phyloP scores from a whole-genome alignment of 208 protist species.

The Acanthamoeba castellanii region DNA sequence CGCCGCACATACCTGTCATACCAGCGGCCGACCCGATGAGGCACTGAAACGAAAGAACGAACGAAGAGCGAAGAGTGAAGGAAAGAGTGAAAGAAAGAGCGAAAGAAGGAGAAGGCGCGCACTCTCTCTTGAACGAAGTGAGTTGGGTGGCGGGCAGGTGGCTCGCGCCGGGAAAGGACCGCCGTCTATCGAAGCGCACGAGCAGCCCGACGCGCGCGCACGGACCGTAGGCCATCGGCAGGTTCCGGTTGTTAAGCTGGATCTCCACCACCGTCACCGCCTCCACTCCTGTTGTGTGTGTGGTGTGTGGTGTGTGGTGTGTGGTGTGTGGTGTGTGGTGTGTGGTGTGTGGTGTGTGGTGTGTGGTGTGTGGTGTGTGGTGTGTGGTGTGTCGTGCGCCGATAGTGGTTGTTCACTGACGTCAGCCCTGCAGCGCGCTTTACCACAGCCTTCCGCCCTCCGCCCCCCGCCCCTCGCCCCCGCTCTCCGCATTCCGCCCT shows the following conservation, averaged over 20 bases:
- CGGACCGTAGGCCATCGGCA: not conserved
- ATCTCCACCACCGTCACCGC: not conserved
- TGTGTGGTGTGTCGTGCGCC: too few relatives aligned
- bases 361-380: too few relatives aligned
- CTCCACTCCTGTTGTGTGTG: not conserved
- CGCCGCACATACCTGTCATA: not conserved
- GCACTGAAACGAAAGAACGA: not conserved
- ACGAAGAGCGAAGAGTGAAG: not conserved
- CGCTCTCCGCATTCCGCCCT: too few relatives aligned
- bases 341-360: too few relatives aligned
- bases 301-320: too few relatives aligned
- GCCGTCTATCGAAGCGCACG: not conserved
- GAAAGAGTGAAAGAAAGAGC: not conserved
- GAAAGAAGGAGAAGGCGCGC: not conserved
- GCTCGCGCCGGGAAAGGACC: not conserved
- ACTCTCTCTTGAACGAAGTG: not conserved
- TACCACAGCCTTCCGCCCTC: too few relatives aligned
- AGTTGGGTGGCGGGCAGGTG: not conserved
- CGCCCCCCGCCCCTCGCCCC: too few relatives aligned
- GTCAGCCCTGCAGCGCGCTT: too few relatives aligned
- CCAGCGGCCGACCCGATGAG: not conserved
- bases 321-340: too few relatives aligned
- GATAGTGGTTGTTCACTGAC: too few relatives aligned
- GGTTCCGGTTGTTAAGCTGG: not conserved
- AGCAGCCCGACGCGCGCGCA: not conserved